These are phyloP conservation scores for Cytospora leucostoma DNA, from an alignment of 2,329 filamentous ascomycete species.

Conservation along the genomic window DNA sequence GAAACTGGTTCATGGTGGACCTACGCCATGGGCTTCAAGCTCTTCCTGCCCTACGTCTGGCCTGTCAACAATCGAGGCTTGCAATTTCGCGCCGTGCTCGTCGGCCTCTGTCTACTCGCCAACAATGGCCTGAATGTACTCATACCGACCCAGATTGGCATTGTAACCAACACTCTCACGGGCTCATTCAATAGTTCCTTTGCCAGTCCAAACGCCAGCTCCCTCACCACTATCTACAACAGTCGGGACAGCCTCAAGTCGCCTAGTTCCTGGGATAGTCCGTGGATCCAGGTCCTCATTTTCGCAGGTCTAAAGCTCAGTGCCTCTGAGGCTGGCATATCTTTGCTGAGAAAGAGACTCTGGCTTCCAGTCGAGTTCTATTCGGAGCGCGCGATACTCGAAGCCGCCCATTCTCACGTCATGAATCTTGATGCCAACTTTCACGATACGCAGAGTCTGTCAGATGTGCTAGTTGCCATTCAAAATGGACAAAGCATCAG, in stretches of 20 bases:
- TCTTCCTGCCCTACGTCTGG: slow-evolving; percentile 80
- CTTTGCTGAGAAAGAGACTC: slow-evolving; percentile 55
- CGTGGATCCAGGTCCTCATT: slow-evolving; percentile 54
- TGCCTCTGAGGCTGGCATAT: slow-evolving; percentile 57
- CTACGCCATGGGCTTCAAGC: slow-evolving; percentile 73
- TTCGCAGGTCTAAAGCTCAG: slow-evolving; percentile 55
- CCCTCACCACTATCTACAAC: not conserved
- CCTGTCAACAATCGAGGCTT: slow-evolving; percentile 66
- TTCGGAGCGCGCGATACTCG: slow-evolving; percentile 54
- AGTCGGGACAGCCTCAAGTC: slow-evolving; percentile 1
- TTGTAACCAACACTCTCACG: slow-evolving; percentile 70
- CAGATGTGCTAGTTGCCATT: slow-evolving; percentile 60
- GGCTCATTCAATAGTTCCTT: slow-evolving; percentile 39
- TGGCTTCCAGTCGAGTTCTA: slow-evolving; percentile 62
- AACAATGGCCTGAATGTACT: slow-evolving; percentile 75
- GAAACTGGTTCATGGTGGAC: slow-evolving; percentile 75
- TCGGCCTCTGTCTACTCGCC: slow-evolving; percentile 67
- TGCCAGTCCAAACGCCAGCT: not conserved
- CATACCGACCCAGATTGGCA: slow-evolving; percentile 78
- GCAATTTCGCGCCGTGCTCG: slow-evolving; percentile 67
- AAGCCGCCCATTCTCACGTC: slow-evolving; percentile 60
- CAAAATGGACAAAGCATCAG: slow-evolving; percentile 55
- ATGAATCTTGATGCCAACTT: slow-evolving; percentile 63
- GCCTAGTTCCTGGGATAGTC: slow-evolving; percentile 28
- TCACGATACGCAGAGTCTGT: slow-evolving; percentile 61